phyloP scores from a whole-genome alignment of 352 stramenopile species.

The Peronospora destructor region DNA sequence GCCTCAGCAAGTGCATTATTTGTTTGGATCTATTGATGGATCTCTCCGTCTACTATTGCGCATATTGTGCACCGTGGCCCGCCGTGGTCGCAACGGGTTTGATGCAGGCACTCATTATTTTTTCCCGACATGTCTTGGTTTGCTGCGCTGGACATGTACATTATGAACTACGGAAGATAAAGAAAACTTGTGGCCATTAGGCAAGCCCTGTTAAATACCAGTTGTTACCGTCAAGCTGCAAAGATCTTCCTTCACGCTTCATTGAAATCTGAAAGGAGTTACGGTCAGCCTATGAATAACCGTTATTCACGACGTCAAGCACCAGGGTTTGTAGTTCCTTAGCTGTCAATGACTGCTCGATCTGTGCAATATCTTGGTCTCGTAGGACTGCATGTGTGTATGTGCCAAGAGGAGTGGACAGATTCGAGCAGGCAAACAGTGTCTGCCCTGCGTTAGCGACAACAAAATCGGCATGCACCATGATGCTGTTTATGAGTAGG shows the following conservation, averaged over 20 bases:
- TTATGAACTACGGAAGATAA: conserved; percentile 9
- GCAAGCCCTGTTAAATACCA: neutral
- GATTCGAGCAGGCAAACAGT: conserved; percentile 48
- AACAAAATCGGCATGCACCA: conserved; percentile 36
- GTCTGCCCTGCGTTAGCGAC: conserved; percentile 55
- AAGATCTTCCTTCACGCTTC: neutral
- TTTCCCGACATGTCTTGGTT: conserved; percentile 10
- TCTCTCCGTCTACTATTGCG: conserved; percentile 17
- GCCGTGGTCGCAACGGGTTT: conserved; percentile 13
- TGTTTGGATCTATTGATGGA: conserved; percentile 20
- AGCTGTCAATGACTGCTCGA: conserved; percentile 32
- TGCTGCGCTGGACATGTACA: conserved; percentile 11
- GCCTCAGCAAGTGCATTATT: conserved; percentile 4
- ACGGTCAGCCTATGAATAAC: neutral
- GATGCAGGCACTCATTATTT: conserved; percentile 29
- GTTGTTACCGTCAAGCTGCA: neutral
- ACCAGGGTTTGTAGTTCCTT: conserved; percentile 26
- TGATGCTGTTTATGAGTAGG: conserved; percentile 28
- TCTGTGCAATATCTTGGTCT: conserved; percentile 41
- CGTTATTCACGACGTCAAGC: conserved; percentile 5
- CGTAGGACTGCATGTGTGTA: conserved; percentile 59
- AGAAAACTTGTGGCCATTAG: conserved; percentile 4
- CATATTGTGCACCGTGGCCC: conserved; percentile 14
- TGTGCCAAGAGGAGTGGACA: conserved; percentile 55
- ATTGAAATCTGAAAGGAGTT: neutral